Conservation (phyloP, 2,329 filamentous ascomycete species). For the Clonostachys rosea region DNA sequence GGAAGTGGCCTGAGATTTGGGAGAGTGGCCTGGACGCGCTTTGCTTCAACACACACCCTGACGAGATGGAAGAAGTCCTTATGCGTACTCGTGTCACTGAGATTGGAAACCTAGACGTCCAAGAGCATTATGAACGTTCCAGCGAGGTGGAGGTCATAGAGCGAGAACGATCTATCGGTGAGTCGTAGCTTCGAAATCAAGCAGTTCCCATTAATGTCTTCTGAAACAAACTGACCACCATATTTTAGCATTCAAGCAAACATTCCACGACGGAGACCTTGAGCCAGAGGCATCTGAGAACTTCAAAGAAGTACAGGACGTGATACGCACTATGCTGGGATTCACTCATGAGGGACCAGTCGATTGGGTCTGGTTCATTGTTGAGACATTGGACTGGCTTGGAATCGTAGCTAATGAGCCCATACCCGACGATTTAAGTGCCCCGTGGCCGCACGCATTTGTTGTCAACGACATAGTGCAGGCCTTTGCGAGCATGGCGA, state of each 20-base stretch:
- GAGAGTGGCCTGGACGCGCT: constrained; percentile 9
- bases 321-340: constrained; percentile 9
- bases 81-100: constrained; percentile 3
- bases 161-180: constrained; percentile 12
- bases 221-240: background rate
- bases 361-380: constrained; percentile 15
- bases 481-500: constrained; percentile 13
- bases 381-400: constrained; percentile 14
- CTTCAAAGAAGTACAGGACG: constrained; percentile 8
- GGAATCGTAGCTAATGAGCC: constrained; percentile 7
- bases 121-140: background rate
- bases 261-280: constrained; percentile 16
- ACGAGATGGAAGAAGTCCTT: constrained; percentile 5
- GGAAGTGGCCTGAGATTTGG: constrained; percentile 6
- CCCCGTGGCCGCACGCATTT: constrained; percentile 16
- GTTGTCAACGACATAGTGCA: constrained; percentile 14
- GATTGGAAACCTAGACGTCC: background rate
- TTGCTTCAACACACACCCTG: background rate
- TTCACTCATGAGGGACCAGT: constrained; percentile 4
- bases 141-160: constrained; percentile 13
- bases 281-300: constrained; percentile 13
- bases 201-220: background rate
- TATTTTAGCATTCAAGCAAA: constrained; percentile 13
- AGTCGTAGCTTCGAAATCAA: constrained; percentile 1
- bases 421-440: constrained; percentile 4